Conservation (phyloP, 345 rosid genomes). For the Acer yangbiense region DNA sequence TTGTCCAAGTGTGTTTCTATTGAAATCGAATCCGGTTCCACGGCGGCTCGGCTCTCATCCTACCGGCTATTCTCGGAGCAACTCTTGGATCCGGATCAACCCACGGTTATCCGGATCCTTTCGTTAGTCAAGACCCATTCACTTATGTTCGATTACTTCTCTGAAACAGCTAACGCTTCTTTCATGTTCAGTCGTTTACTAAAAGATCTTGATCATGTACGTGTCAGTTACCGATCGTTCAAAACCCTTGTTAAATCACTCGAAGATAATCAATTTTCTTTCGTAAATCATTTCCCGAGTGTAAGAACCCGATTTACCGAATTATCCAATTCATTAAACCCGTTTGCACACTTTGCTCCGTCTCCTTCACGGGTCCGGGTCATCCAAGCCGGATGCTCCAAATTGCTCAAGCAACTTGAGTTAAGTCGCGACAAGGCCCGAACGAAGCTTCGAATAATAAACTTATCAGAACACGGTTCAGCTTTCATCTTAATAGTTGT, state of each 20-base stretch:
- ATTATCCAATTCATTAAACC: slow-evolving; percentile 33
- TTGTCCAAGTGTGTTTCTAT: slow-evolving; percentile 26
- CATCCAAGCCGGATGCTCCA: slow-evolving; percentile 40
- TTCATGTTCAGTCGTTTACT: slow-evolving; percentile 53
- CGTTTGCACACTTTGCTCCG: slow-evolving; percentile 32
- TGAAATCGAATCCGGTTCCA: slow-evolving; percentile 50
- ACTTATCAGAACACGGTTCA: slow-evolving; percentile 49
- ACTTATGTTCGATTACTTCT: slow-evolving; percentile 54
- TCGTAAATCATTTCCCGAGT: neutral
- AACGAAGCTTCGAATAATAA: slow-evolving; percentile 40
- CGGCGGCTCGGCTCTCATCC: slow-evolving; percentile 74
- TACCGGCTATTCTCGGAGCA: slow-evolving; percentile 72
- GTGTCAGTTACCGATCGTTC: slow-evolving; percentile 37
- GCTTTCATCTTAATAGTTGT: slow-evolving; percentile 60
- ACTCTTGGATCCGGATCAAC: slow-evolving; percentile 70
- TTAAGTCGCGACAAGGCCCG: slow-evolving; percentile 50
- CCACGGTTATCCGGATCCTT: slow-evolving; percentile 42
- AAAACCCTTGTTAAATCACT: slow-evolving; percentile 29
- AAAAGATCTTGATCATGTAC: slow-evolving; percentile 49
- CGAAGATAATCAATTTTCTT: neutral
- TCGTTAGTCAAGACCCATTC: slow-evolving; percentile 28
- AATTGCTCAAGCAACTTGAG: slow-evolving; percentile 56
- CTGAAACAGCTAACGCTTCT: slow-evolving; percentile 64
- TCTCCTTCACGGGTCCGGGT: slow-evolving; percentile 35
- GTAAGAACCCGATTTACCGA: slow-evolving; percentile 28